Evolutionary conservation across 1,284 basidiomycete genomes (phyloP), one percentile per base, ranked within the genome.

Genomic region (Leccinum pallidistipes): DNA sequence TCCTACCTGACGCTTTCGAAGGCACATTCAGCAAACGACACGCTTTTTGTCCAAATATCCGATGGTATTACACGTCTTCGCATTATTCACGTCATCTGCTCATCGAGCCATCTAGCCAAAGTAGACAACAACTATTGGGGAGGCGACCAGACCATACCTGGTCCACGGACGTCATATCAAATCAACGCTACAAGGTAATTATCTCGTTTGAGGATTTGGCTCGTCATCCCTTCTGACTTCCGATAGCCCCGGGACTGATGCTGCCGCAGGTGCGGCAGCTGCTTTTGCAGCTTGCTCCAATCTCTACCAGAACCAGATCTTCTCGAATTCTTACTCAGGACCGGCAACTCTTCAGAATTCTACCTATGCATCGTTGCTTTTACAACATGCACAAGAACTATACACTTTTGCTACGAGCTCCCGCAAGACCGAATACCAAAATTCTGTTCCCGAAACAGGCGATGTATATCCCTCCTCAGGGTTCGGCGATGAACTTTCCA

Each of bases 71-170:
- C 21, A 21, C 59, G 10, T 55, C 16, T 31, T 11, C 18, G 11
- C 8, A 3, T 34, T n/a, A 11, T 54, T 45, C 56, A 50, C 14
- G 14, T 29, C 14, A 12, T 53, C 7, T 55, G 21, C 38, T 74
- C 56, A 70, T 58, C 12, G 9, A 31, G 32, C 5, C 45, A 36
- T 56, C 36, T 71, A 85, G 85, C 78, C 16, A 70, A 83, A 55
- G 68, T 84, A 29, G 91, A 95, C 74, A 85, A 92, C 66, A 80
- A 81, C 3, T 97, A 96, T 69, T 95, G 94, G 93, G 93, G 95
- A 57, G 93, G 93, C 2, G 95, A 97, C 69, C 81, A 79, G 56
- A 80, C 80, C 64, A 93, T 98, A 58, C 93, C 94, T 4, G 77
- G 75, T 12, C 85, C 87, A 34, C 86, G 95, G 36, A 83, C 87